Base-by-base conservation (phyloP, 192 early-diverging fungal genomes). In the Linnemannia zychae region DNA sequence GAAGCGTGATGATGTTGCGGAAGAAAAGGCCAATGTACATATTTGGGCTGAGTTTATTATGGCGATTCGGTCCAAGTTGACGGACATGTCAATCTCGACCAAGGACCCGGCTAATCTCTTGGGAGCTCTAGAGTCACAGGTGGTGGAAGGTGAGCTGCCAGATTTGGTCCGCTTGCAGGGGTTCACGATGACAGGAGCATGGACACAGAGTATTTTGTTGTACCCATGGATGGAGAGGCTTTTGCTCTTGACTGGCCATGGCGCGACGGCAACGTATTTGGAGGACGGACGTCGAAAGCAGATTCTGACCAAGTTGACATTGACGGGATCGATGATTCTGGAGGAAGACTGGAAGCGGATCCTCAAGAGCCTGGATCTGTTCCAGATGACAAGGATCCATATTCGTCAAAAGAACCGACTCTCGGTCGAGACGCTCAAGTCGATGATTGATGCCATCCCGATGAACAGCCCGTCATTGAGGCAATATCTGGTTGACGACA, bases 61-160 rank as follows among this genome's bases (percentile, higher is more conserved):
- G 22, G 40, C 70, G 28, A 79, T 72, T 22, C 50, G 57, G 7
- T 49, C 77, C 22, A 79, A 79, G 60, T 18, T 79, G 16, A 79
- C 71, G 60, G 71, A 47, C 12, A n/a, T 79, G 34, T n/a, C 34
- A 13, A 20, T 63, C 24, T 78, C 33, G 77, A 53, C 40, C 16
- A 48, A 44, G 34, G 65, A 38, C 24, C 38, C 50, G 33, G 34
- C 11, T 4, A 40, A 37, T 16, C 38, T 78, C 11, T 24, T 78
- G 5, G 68, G 57, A 31, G 50, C 22, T 11, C 47, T 78, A 31
- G 76, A 57, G 68, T 5, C 65, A 28, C 37, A 63, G 12, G 57
- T 63, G 28, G 28, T 63, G 28, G 24, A n/a, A 31, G 57, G 57
- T 28, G 57, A 63, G 28, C 57, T 31, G 28, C 57, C 57, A 28